Evolutionary conservation across 352 stramenopile species (phyloP), one percentile per base, ranked within the genome.

Genomic region (Globisporangium uncinulatum): DNA sequence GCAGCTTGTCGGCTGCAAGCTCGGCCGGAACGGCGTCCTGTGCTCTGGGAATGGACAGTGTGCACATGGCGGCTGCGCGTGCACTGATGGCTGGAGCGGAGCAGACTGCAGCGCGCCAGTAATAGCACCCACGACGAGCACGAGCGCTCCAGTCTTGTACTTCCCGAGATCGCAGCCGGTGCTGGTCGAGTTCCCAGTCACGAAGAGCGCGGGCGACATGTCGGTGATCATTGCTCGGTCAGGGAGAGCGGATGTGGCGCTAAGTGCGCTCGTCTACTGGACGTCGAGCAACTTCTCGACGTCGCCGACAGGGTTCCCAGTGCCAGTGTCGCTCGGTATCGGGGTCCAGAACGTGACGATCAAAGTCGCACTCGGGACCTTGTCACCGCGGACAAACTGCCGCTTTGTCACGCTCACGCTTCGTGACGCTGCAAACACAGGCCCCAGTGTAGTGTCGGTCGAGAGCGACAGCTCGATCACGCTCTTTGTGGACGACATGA

Each of bases 11-110:
- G 67, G 61, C 3, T 91, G 81, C 53, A 56, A 69, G 7, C 45
- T 62, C 7, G 81, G 81, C 10, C 66, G 78, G n/a, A 88, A 88
- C 53, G 73, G 76, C 14, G 17, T 72, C n/a, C 9, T 73, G 47
- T 91, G 81, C 39, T 84, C 76, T 19, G 76, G 75, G 5, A 79
- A 81, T 17, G 81, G 81, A 11, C 49, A 60, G 3, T 91, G 81
- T 48, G 24, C 69, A 5, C 79, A 76, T 4, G 76, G 79, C 21
- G 71, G 74, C 0, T 91, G 81, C 44, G 57, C 62, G 14, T 91
- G 81, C 47, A 46, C 36, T n/a, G 29, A 47, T 56, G 63, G 56
- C 1, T 89, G 74, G 72, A 63, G 67, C 0, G 69, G 70, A 0
- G 63, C 65, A 1, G 74, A 87, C 45, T 91, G 81, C 57, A 73